A percentile compares a stretch with the other conserved stretches of the same genome.
Evolutionary conservation across 768 basidiomycete genomes (phyloP).

Genomic region (Tylopilus cervinicoccineus): DNA sequence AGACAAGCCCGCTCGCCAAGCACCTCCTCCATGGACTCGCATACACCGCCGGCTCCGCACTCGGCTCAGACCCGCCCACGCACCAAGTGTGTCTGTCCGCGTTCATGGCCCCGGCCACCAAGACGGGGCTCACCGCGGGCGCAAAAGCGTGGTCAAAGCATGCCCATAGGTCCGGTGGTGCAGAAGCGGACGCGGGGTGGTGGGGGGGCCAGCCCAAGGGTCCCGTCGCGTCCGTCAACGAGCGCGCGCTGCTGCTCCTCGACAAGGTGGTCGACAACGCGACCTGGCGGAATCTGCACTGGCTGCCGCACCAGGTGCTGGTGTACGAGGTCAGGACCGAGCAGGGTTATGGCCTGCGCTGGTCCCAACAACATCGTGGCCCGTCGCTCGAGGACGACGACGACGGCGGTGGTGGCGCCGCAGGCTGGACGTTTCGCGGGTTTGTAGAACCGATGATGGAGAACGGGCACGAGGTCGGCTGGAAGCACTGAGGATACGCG

Average conservation of each 20-base stretch:
- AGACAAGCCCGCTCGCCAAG: constrained; percentile 34
- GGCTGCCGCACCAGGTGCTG: constrained; percentile 57
- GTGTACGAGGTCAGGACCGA: constrained; percentile 58
- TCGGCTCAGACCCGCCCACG: constrained; percentile 48
- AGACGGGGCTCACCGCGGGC: constrained; percentile 50
- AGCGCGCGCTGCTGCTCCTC: constrained; percentile 47
- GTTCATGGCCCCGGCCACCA: constrained; percentile 45
- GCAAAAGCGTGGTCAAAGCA: constrained; percentile 69
- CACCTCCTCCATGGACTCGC: constrained; percentile 53
- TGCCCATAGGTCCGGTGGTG: constrained; percentile 45
- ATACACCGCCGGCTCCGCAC: constrained; percentile 56
- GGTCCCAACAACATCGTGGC: constrained; percentile 50
- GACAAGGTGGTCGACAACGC: constrained; percentile 48
- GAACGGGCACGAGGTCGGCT: constrained; percentile 59
- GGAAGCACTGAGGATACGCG: constrained; percentile 44
- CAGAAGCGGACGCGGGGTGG: constrained; percentile 38
- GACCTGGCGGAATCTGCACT: constrained; percentile 63
- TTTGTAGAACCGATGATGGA: constrained; percentile 69
- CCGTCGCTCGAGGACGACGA: not conserved
- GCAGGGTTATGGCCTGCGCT: constrained; percentile 66
- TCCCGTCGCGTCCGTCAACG: constrained; percentile 50
- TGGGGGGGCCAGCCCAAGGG: constrained; percentile 55
- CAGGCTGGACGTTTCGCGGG: constrained; percentile 53
- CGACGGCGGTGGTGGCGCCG: not conserved
- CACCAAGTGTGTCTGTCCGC: constrained; percentile 47